A percentile compares a stretch with the other conserved stretches of the same genome.
Evolutionary conservation across 495 filamentous ascomycete species (phyloP).

Genomic region (Lepidopterella palustris): DNA sequence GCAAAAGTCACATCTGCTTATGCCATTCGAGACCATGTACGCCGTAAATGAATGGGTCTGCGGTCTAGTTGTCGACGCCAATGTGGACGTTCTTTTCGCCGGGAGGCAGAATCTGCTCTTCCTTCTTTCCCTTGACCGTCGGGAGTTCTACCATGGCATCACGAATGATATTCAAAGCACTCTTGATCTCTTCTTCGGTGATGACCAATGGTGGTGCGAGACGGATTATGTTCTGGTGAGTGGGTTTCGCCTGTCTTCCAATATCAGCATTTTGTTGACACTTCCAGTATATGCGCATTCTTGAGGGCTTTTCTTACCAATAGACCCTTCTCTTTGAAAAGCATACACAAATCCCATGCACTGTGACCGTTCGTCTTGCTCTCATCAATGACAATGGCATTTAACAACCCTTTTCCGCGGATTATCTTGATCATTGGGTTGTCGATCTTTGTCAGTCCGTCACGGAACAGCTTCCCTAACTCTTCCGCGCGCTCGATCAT

Average conservation of each 20-base stretch:
- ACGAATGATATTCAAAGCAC: conserved; percentile 36
- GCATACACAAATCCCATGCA: conserved; percentile 95
- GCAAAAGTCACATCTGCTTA: background rate
- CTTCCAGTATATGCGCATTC: conserved; percentile 37
- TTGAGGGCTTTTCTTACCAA: conserved; percentile 58
- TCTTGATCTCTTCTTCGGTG: conserved; percentile 37
- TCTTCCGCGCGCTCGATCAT: conserved; percentile 74
- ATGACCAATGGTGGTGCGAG: conserved; percentile 42
- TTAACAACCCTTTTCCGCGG: conserved; percentile 88
- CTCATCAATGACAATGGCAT: conserved; percentile 96
- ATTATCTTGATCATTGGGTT: conserved; percentile 75
- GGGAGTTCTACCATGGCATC: conserved; percentile 39
- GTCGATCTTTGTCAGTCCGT: conserved; percentile 62
- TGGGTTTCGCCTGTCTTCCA: conserved; percentile 77
- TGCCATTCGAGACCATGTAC: background rate
- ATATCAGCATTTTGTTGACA: conserved; percentile 21
- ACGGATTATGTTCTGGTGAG: conserved; percentile 86
- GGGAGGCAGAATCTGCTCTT: conserved; percentile 86
- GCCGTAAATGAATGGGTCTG: background rate
- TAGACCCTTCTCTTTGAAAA: conserved; percentile 92
- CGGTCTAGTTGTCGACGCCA: conserved; percentile 44
- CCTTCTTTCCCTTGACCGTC: conserved; percentile 52
- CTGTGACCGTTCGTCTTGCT: conserved; percentile 71
- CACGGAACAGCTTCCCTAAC: conserved; percentile 78
- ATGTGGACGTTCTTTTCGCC: conserved; percentile 67